Percentiles rank a stretch among this genome's conserved stretches.
Evolutionary conservation across 345 rosid species (phyloP).

Genomic region (Eucalyptus dawsonii): DNA sequence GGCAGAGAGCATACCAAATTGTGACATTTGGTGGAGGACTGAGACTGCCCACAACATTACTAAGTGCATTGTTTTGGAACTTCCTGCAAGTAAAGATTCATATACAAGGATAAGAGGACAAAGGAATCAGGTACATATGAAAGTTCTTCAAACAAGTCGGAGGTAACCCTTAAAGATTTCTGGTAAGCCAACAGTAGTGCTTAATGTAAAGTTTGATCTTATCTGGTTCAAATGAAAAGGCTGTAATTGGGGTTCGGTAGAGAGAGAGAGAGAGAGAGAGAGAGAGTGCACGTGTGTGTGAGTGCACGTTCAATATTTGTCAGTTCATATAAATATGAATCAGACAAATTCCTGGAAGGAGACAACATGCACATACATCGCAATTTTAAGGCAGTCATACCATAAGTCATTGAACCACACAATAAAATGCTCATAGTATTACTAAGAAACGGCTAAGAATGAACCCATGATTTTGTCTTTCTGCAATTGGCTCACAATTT

Average conservation of each 20-base stretch:
- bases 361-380: too few species aligned
- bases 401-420: too few species aligned
- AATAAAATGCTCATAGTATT: too few species aligned
- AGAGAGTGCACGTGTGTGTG: too few species aligned
- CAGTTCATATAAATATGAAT: too few species aligned
- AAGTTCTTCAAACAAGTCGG: not conserved
- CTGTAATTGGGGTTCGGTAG: not conserved
- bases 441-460: too few species aligned
- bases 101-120: not conserved
- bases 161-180: not conserved
- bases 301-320: too few species aligned
- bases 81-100: conserved; percentile 18
- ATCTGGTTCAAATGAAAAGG: not conserved
- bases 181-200: not conserved
- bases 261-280: too few species aligned
- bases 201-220: not conserved
- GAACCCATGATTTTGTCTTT: not conserved
- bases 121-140: not conserved
- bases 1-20: conserved; percentile 13
- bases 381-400: too few species aligned
- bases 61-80: conserved; percentile 32
- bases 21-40: conserved; percentile 41
- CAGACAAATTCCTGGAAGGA: too few species aligned
- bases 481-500: conserved; percentile 38
- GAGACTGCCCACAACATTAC: conserved; percentile 20